phyloP scores from a whole-genome alignment of 164 flowering plant genomes.

The Buxus sempervirens region DNA sequence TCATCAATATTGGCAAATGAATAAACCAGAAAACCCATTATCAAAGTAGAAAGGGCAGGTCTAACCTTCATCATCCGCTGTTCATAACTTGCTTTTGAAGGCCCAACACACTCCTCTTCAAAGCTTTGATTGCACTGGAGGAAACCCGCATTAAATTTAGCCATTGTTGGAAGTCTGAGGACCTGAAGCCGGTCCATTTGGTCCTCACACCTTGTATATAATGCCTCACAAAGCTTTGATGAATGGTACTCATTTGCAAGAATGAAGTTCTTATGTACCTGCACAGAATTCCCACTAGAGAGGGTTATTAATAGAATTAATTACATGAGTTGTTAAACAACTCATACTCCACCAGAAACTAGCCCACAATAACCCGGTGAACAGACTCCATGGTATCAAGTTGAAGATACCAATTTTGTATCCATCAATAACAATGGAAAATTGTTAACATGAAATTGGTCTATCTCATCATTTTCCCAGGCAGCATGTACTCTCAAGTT shows the following conservation, averaged over 20 bases:
- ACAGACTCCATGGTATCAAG: not conserved
- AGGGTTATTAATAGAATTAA: no score
- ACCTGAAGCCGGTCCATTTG: constrained; percentile 97
- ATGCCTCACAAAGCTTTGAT: constrained; percentile 85
- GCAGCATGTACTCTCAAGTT: no score
- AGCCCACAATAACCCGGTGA: not conserved
- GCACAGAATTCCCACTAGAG: constrained; percentile 11
- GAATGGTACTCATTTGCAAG: constrained; percentile 83
- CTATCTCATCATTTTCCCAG: not conserved
- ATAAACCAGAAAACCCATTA: not conserved
- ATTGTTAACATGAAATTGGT: not conserved
- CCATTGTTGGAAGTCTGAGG: constrained; percentile 95
- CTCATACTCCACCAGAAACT: not conserved
- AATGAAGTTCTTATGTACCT: constrained; percentile 67
- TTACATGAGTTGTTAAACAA: no score
- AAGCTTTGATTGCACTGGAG: constrained; percentile 91
- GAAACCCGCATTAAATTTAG: constrained; percentile 96
- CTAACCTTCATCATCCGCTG: constrained; percentile 82
- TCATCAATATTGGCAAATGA: not conserved
- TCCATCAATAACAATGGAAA: not conserved
- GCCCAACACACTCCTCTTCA: constrained; percentile 86
- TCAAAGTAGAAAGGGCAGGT: not conserved
- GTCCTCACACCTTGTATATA: constrained; percentile 84
- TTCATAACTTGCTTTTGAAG: constrained; percentile 78
- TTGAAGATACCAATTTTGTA: not conserved